Conservation (phyloP, 1,284 basidiomycete genomes). For the Heliocybe sulcata region DNA sequence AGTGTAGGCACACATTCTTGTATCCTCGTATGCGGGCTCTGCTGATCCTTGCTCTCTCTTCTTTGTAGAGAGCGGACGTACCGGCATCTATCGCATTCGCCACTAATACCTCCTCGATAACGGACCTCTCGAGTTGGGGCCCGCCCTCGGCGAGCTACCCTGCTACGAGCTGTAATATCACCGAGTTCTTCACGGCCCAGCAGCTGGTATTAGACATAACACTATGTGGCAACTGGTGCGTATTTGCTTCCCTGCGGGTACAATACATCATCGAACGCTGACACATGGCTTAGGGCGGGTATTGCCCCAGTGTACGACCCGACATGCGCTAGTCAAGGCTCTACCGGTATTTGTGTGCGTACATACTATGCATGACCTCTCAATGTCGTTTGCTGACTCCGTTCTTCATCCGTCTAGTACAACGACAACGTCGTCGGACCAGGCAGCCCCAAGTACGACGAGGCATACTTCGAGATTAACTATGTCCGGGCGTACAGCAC, state of each 20-base stretch:
- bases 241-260: background rate
- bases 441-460: conserved; percentile 15
- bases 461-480: conserved; percentile 43
- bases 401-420: conserved; percentile 8
- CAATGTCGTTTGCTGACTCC: background rate
- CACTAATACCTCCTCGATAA: conserved; percentile 32
- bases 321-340: conserved; percentile 10
- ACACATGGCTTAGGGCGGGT: conserved; percentile 9
- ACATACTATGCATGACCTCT: background rate
- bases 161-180: conserved; percentile 34
- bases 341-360: conserved; percentile 13
- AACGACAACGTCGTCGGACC: conserved; percentile 16
- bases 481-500: conserved; percentile 41
- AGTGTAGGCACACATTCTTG: conserved; percentile 37
- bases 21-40: conserved; percentile 4
- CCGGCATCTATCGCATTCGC: conserved; percentile 32
- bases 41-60: conserved; percentile 10
- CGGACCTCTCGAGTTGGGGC: conserved; percentile 42
- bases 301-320: conserved; percentile 10
- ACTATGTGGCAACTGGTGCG: conserved; percentile 26
- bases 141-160: conserved; percentile 46
- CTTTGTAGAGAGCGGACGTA: conserved; percentile 33
- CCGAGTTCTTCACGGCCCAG: conserved; percentile 34
- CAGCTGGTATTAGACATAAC: conserved; percentile 23
- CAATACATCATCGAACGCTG: background rate